Evolutionary conservation across 768 basidiomycete genomes (phyloP).

Genomic region (Strobilomyces echinocephalus): DNA sequence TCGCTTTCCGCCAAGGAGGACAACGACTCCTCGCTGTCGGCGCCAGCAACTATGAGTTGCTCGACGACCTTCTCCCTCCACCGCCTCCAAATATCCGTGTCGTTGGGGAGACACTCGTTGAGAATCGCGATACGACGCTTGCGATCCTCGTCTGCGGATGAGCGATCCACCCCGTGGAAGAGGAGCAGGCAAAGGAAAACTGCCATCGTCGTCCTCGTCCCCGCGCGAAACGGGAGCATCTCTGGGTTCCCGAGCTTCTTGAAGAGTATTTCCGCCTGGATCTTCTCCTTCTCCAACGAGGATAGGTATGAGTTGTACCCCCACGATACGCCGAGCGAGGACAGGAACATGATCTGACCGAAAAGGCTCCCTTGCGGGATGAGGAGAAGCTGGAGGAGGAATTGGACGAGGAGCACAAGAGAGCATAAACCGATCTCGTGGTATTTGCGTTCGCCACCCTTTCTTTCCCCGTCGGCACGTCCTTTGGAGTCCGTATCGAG

Average conservation of each 20-base stretch:
- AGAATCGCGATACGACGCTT: constrained; percentile 9
- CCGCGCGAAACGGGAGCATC: constrained; percentile 13
- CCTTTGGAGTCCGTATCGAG: constrained; percentile 9
- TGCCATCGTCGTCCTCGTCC: constrained; percentile 19
- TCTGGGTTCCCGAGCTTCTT: constrained; percentile 4
- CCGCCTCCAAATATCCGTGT: constrained; percentile 20
- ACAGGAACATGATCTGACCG: constrained; percentile 33
- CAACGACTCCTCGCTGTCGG: not conserved
- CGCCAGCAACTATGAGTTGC: constrained; percentile 7
- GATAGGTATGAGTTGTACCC: constrained; percentile 31
- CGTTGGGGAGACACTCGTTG: constrained; percentile 15
- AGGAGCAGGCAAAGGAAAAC: constrained; percentile 24
- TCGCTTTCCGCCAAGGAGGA: not conserved
- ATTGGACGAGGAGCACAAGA: constrained; percentile 27
- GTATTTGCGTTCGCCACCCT: not conserved
- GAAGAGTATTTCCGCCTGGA: constrained; percentile 17
- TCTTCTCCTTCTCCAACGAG: constrained; percentile 33
- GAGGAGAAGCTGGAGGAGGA: constrained; percentile 32
- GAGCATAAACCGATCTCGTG: constrained; percentile 24
- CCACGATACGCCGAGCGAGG: constrained; percentile 32
- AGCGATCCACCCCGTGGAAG: constrained; percentile 10
- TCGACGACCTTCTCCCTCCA: constrained; percentile 22
- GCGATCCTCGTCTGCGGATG: not conserved
- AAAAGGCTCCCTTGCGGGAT: constrained; percentile 32
- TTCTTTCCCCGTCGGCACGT: too few relatives aligned